A percentile compares a stretch with the other conserved stretches of the same genome.
Conservation (phyloP, 1,284 basidiomycete species). For the Ceratobasidium sp. region DNA sequence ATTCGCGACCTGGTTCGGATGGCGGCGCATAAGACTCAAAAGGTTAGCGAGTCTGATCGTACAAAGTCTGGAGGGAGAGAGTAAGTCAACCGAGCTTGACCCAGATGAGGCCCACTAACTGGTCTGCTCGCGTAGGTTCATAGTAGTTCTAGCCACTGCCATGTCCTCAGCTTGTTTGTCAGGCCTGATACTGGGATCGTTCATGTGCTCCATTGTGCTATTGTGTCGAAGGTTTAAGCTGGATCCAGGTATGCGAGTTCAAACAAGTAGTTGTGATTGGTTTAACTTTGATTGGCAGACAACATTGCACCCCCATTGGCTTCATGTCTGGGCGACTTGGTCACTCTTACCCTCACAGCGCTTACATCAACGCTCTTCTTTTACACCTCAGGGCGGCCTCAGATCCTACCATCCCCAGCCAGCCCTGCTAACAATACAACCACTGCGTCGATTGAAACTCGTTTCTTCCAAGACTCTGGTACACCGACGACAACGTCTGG, state of each 20-base stretch:
- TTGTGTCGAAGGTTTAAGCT: constrained; percentile 75
- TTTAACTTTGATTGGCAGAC: constrained; percentile 57
- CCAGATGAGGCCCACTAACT: constrained; percentile 37
- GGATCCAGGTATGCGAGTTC: constrained; percentile 73
- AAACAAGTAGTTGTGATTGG: background rate
- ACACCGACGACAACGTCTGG: background rate
- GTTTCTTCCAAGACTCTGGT: constrained; percentile 47
- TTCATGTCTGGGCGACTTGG: constrained; percentile 88
- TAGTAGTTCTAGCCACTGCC: constrained; percentile 86
- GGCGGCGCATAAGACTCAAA: constrained; percentile 28
- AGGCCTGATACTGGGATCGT: constrained; percentile 82
- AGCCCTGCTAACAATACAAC: constrained; percentile 51
- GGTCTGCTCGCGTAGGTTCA: constrained; percentile 59
- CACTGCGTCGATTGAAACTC: constrained; percentile 38
- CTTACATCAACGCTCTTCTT: constrained; percentile 55
- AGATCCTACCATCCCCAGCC: constrained; percentile 47
- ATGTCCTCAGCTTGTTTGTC: constrained; percentile 88
- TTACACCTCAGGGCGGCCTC: constrained; percentile 31
- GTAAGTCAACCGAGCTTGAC: constrained; percentile 52
- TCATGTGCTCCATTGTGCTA: constrained; percentile 90
- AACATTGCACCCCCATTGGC: constrained; percentile 96
- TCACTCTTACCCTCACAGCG: constrained; percentile 84
- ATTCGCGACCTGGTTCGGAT: background rate
- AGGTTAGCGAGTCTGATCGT: constrained; percentile 40
- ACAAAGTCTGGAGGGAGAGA: constrained; percentile 58